Evolutionary conservation across 2,329 filamentous ascomycete species (phyloP).

Genomic region (Elsinoe ampelina): DNA sequence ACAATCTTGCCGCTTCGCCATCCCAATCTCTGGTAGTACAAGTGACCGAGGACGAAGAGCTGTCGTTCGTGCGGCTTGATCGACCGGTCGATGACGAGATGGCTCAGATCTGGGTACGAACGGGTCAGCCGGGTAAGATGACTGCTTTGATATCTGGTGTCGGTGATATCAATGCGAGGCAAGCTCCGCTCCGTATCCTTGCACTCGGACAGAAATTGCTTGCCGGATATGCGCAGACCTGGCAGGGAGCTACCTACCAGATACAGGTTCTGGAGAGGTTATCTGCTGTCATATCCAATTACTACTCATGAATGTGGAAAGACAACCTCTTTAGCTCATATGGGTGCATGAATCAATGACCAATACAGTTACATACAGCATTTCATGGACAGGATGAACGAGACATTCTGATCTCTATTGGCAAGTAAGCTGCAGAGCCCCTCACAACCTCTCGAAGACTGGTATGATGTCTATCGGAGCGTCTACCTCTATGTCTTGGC

Average conservation of each 20-base stretch:
- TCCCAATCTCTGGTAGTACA: not conserved
- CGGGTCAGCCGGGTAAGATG: not conserved
- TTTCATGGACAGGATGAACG: too few species aligned
- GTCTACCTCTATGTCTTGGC: constrained; percentile 32
- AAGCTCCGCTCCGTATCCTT: not conserved
- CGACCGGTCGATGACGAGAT: not conserved
- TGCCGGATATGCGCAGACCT: not conserved
- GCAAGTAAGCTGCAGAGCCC: not conserved
- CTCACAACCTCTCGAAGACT: constrained; percentile 30
- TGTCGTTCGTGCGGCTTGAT: not conserved
- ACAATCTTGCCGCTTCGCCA: not conserved
- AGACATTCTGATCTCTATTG: too few species aligned
- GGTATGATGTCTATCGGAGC: constrained; percentile 41
- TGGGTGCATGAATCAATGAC: too few species aligned
- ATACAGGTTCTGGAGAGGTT: not conserved
- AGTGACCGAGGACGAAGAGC: not conserved
- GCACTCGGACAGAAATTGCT: not conserved
- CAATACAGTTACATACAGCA: too few species aligned
- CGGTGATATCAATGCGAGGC: not conserved
- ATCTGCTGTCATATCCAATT: not conserved
- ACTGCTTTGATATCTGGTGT: not conserved
- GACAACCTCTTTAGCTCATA: too few species aligned
- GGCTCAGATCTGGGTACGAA: not conserved
- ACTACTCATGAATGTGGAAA: not conserved
- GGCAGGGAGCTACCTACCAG: not conserved